phyloP scores from a whole-genome alignment of 179 eudicot species.

The Patellifolia procumbens region DNA sequence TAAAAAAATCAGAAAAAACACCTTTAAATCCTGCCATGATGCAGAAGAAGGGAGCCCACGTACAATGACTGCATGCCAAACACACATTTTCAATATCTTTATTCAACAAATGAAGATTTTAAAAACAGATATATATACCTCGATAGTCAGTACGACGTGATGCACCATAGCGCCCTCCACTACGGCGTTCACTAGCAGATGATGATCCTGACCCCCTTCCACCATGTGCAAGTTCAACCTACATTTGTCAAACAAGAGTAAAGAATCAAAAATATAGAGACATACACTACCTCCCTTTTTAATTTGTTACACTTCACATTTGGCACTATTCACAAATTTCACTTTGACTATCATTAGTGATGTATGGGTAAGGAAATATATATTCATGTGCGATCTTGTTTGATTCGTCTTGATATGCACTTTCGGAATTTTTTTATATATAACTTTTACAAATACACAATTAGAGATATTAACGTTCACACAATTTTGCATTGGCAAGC shows the following conservation, averaged over 20 bases:
- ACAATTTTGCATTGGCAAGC: too few relatives aligned
- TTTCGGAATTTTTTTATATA: too few relatives aligned
- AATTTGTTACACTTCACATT: too few relatives aligned
- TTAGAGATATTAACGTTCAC: too few relatives aligned
- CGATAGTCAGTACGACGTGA: conserved; percentile 86
- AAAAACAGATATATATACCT: conserved; percentile 42
- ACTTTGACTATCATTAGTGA: too few relatives aligned
- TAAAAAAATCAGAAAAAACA: conserved; percentile 25
- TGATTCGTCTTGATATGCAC: too few relatives aligned
- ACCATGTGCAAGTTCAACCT: conserved; percentile 99
- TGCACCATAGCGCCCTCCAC: conserved; percentile 66
- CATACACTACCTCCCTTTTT: too few relatives aligned
- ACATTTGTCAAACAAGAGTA: conserved; percentile 21
- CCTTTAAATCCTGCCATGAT: conserved; percentile 99
- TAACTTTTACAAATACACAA: too few relatives aligned
- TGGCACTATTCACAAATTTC: too few relatives aligned
- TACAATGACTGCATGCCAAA: conserved; percentile 61
- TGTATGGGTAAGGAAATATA: too few relatives aligned
- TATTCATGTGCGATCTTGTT: too few relatives aligned
- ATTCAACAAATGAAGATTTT: background rate
- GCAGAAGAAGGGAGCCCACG: conserved; percentile 98
- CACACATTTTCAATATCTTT: background rate
- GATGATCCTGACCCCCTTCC: conserved; percentile 88
- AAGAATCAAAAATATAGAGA: conserved; percentile 5
- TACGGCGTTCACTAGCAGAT: conserved; percentile 72